A percentile compares a stretch with the other conserved stretches of the same genome.
Evolutionary conservation across 495 filamentous ascomycete genomes (phyloP).

Genomic region (Penicillium egyptiacum): DNA sequence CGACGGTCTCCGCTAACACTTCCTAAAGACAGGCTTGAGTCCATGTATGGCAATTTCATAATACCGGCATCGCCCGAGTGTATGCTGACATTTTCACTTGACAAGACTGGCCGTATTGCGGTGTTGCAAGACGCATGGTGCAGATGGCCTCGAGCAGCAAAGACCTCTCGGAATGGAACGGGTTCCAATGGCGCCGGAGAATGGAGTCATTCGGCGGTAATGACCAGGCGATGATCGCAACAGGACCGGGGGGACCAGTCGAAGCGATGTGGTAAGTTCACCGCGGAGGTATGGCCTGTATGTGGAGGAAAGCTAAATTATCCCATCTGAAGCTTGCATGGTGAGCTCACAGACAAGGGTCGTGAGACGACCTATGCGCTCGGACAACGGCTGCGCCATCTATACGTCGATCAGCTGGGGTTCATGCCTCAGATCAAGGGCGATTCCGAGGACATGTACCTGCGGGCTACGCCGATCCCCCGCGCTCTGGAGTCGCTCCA

Average conservation of each 20-base stretch:
- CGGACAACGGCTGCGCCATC: slow-evolving; percentile 71
- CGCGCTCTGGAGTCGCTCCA: slow-evolving; percentile 87
- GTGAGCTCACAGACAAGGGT: slow-evolving; percentile 85
- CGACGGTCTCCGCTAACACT: slow-evolving; percentile 26
- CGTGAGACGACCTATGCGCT: slow-evolving; percentile 80
- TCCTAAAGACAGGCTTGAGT: slow-evolving; percentile 63
- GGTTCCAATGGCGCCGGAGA: slow-evolving; percentile 73
- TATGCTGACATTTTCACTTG: slow-evolving; percentile 17
- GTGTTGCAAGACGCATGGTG: slow-evolving; percentile 67
- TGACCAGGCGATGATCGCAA: slow-evolving; percentile 67
- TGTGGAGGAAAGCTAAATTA: neutral
- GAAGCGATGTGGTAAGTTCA: slow-evolving; percentile 67
- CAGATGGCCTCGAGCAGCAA: slow-evolving; percentile 64
- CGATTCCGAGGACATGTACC: slow-evolving; percentile 71
- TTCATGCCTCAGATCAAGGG: slow-evolving; percentile 74
- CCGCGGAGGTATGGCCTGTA: neutral
- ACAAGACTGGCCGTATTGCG: slow-evolving; percentile 89
- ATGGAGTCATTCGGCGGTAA: slow-evolving; percentile 76
- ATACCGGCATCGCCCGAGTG: slow-evolving; percentile 1
- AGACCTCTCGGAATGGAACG: slow-evolving; percentile 60
- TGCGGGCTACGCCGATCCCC: slow-evolving; percentile 81
- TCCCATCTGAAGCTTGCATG: slow-evolving; percentile 58
- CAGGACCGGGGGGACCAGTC: slow-evolving; percentile 65
- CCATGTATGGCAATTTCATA: slow-evolving; percentile 53
- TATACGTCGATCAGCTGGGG: slow-evolving; percentile 84